Percentiles rank a stretch among this genome's conserved stretches.
phyloP scores from a whole-genome alignment of 169 alveolate species.

The Cryptosporidium viatorum region DNA sequence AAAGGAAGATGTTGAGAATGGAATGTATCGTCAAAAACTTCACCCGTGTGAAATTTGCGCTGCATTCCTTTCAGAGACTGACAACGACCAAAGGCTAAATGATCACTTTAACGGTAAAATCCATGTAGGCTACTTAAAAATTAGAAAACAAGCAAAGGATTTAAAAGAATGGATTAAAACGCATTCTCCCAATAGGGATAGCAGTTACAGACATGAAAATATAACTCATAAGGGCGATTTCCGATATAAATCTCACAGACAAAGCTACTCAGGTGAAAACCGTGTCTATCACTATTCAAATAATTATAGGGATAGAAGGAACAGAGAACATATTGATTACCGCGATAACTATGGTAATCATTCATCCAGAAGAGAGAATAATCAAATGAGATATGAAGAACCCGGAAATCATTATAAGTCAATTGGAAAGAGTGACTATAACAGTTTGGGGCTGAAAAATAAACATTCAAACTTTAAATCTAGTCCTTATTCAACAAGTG shows the following conservation, averaged over 20 bases:
- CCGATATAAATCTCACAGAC: neutral
- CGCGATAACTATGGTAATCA: neutral
- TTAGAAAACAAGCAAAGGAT: conserved; percentile 79
- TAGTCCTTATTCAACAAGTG: conserved; percentile 10
- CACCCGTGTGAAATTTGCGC: conserved; percentile 89
- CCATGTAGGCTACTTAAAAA: conserved; percentile 84
- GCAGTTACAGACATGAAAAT: neutral
- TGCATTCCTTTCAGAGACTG: conserved; percentile 83
- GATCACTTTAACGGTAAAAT: conserved; percentile 86
- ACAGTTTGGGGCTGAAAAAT: neutral
- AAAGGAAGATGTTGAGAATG: conserved; percentile 83
- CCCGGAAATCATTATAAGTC: neutral
- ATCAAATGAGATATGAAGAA: neutral
- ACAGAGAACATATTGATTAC: conserved; percentile 12
- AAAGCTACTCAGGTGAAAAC: conserved; percentile 2
- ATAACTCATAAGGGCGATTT: neutral
- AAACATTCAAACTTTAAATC: neutral
- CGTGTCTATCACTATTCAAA: conserved; percentile 7
- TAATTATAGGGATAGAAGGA: neutral
- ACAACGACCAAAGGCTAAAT: conserved; percentile 82
- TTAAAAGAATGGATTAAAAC: conserved; percentile 37
- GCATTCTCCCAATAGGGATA: neutral
- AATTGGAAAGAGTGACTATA: neutral
- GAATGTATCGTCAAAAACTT: conserved; percentile 81
- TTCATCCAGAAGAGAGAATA: conserved; percentile 1